Base-by-base conservation (phyloP, 257 asterid genomes). In the Scutellaria galericulata region DNA sequence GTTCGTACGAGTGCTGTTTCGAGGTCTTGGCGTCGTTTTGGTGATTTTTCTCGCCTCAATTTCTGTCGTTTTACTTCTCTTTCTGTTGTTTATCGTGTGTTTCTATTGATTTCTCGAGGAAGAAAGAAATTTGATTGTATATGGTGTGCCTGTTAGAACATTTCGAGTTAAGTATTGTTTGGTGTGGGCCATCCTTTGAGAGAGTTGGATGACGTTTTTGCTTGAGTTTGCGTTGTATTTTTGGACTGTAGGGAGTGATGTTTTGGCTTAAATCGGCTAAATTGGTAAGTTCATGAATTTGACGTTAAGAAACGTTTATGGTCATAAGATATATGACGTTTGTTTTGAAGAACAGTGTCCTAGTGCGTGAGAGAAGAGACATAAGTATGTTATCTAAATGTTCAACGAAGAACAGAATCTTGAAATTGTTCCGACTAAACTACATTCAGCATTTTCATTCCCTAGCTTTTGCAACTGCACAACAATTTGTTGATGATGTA, bases 1-100 rank as follows among this genome's bases (percentile, higher is more conserved):
- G 83, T 84, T 58, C 94, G 94, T 13, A 85, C 74, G 22, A 54
- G 85, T 53, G 84, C 85, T n/a, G 97, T 91, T 69, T 91, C 97
- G 15, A 84, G 81, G 56, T 84, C 86, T 51, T 91, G 97, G 97
- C 88, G 85, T 48, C 84, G 72, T 6, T 86, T 86, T 64, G 89
- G 96, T 90, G 82, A 87, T 85, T 53, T 85, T 5, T 64, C 15
- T 62, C 59, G 9, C 44, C n/a, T 68, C 52, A 1, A 40, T 66
- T 39, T 5, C 46, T 37, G 51, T 27, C 24, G 9, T 67, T 58
- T 46, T 67, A 18, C 27, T 54, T 44, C 35, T 42, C 42, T 0
- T 18, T 41, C 50, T 22, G 7, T 15, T 52, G 35, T 44, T 56
- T 58, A 9, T 8, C 64, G 1, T 37, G 14, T 50, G 9, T 12